Base-by-base conservation (phyloP, 2,329 filamentous ascomycete genomes). In the Botryotinia narcissicola region DNA sequence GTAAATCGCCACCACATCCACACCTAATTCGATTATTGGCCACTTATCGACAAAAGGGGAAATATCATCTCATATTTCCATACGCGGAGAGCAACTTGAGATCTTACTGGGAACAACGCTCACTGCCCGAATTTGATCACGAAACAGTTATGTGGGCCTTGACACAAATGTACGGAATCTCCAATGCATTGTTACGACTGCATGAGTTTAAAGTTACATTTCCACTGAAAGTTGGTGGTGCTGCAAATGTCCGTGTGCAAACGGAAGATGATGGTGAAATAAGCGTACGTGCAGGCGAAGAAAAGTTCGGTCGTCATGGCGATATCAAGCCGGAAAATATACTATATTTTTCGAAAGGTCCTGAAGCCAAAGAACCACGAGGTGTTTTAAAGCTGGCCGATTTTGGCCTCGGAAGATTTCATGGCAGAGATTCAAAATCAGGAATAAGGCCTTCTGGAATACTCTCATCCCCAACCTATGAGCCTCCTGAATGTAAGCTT, bases 401-500 rank as follows among this genome's bases (percentile, higher is more conserved):
- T 51, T 78, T 78, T 57, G 77, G 77, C 0, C 42, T 77, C 2
- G 74, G 78, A 4, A 78, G 80, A 20, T 80, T 84, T 16, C 82
- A 83, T 70, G 75, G 80, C 9, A 75, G 77, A 67, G 77, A 80
- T 2, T 81, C 81, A 1, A 76, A 79, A 35, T 83, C 81, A 0
- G 74, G 76, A 25, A 75, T 80, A 7, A 32, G 77, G 20, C 75
- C 77, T 1, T 72, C 68, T 10, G 77, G 40, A 4, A 54, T 76
- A 1, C 16, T 9, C 29, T 68, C 60, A 14, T 77, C 80, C 0
- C 80, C 79, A 12, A 83, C 83, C 0, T 85, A 84, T 40, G 79
- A 79, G n/a, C 82, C 83, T 0, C 84, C 84, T 9, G 84, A 85
- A 35, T 79, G 80, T 42, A 79, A 80, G 8, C 29, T 82, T 0